Evolutionary conservation across 768 basidiomycete genomes (phyloP), one percentile per base, ranked within the genome.

Genomic region (Lentinus brumalis): DNA sequence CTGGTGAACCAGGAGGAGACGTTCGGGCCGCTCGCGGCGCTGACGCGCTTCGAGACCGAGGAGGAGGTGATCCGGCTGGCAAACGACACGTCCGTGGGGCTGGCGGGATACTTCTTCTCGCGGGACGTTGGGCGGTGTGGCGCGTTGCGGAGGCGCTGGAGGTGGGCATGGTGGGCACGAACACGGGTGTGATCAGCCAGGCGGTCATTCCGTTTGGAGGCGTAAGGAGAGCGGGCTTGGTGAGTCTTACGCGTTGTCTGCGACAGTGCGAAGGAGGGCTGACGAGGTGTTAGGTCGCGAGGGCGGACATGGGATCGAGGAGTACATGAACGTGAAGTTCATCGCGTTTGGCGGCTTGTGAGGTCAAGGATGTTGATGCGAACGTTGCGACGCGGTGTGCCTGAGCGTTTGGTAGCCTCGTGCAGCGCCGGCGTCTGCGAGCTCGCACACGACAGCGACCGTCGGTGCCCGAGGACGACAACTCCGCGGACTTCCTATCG

Each of bases 61-160:
- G 94, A 95, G 46, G 91, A 98, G 73, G 95, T 94, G 0, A 80
- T 98, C 57, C 79, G 81, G 66, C 75, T 94, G 53, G 96, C 96
- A 35, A 98, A 99, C 74, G 77, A 84, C 67, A 81, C 87, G 1
- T 85, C 91, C 18, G 85, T 91, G 30, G 97, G 97, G 0, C 80
- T 99, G 26, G 94, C 96, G 18, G 96, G 95, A 5, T 97, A 98
- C 76, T 96, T 98, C 80, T 99, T 87, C 80, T 84, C 86, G 39
- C 75, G 85, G 41, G 96, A 98, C 71, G 80, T 97, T 5, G 91
- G 93, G 3, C 78, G 96, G 88, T 92, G 45, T 98, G 93, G 92
- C 84, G 96, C 45, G 95, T 99, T 16, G 94, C 96, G 15, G 97
- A 97, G 78, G 89, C 82, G 65, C 79, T 98, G 31, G 94, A 99